Conservation (phyloP, 2,329 filamentous ascomycete genomes). For the Trichoderma guizhouense region DNA sequence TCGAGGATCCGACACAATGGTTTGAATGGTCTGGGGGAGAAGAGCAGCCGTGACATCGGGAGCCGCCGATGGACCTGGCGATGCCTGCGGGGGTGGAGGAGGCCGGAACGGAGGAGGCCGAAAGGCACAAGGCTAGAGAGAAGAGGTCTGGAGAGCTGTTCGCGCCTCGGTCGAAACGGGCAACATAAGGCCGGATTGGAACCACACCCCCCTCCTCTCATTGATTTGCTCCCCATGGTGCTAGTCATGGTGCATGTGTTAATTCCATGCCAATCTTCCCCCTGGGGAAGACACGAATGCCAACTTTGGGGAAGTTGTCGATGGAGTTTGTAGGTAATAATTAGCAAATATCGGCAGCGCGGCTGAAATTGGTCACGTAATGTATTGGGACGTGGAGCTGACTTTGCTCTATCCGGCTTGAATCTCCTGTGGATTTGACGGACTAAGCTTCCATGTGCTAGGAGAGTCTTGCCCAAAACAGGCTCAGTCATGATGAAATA, state of each 20-base stretch:
- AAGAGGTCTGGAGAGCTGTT: not conserved
- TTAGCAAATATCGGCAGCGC: constrained; percentile 3
- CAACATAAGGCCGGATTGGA: not conserved
- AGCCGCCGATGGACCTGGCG: constrained; percentile 14
- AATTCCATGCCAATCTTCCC: not conserved
- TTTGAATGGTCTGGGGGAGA: not conserved
- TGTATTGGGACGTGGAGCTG: constrained; percentile 10
- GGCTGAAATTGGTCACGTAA: constrained; percentile 7
- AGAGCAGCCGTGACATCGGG: constrained; percentile 7
- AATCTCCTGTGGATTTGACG: not conserved
- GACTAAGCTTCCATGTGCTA: not conserved
- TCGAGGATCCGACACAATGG: constrained; percentile 9
- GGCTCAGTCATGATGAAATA: not conserved
- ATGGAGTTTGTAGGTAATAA: constrained; percentile 13
- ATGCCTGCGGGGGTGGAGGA: constrained; percentile 17
- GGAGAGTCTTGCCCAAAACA: not conserved
- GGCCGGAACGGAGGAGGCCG: constrained; percentile 14
- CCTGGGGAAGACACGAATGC: not conserved
- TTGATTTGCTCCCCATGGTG: not conserved
- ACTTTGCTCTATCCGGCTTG: constrained; percentile 2
- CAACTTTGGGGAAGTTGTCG: not conserved
- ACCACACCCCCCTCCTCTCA: not conserved
- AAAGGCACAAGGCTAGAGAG: not conserved
- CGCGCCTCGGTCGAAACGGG: not conserved
- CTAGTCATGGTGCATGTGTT: not conserved